A percentile compares a stretch with the other conserved stretches of the same genome.
Conservation (phyloP, 2,329 filamentous ascomycete genomes). For the Paraconiothyrium sp. region DNA sequence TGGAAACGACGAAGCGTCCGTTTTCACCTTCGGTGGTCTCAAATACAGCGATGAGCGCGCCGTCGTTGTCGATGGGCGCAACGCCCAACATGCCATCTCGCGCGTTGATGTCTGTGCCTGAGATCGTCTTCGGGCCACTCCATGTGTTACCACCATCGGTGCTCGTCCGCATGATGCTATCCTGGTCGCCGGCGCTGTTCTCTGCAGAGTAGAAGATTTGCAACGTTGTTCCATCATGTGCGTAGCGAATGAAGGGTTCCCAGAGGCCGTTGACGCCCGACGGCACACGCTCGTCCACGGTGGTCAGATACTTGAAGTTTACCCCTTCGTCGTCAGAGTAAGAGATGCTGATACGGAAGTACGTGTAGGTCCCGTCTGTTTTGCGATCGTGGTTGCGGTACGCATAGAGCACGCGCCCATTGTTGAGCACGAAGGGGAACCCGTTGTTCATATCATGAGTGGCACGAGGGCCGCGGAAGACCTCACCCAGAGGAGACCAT, state of each 20-base stretch:
- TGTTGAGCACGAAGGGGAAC: not conserved
- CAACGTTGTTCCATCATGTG: conserved; percentile 47
- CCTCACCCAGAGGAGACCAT: not conserved
- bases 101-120: conserved; percentile 45
- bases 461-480: not conserved
- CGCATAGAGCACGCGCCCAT: not conserved
- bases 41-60: conserved; percentile 53
- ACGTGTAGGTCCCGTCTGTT: not conserved
- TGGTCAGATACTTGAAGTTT: not conserved
- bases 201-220: conserved; percentile 59
- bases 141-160: conserved; percentile 54
- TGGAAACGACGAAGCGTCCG: conserved; percentile 48
- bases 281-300: conserved; percentile 15
- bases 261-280: conserved; percentile 51
- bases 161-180: conserved; percentile 54
- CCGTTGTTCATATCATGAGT: conserved; percentile 28
- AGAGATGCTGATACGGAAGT: not conserved
- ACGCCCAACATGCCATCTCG: conserved; percentile 60
- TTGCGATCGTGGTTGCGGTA: not conserved
- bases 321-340: not conserved
- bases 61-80: conserved; percentile 40
- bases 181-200: conserved; percentile 52
- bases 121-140: conserved; percentile 45
- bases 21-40: conserved; percentile 44
- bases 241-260: conserved; percentile 59